Evolutionary conservation across 2,329 filamentous ascomycete species (phyloP).

Genomic region (Phyllosticta citribraziliensis): DNA sequence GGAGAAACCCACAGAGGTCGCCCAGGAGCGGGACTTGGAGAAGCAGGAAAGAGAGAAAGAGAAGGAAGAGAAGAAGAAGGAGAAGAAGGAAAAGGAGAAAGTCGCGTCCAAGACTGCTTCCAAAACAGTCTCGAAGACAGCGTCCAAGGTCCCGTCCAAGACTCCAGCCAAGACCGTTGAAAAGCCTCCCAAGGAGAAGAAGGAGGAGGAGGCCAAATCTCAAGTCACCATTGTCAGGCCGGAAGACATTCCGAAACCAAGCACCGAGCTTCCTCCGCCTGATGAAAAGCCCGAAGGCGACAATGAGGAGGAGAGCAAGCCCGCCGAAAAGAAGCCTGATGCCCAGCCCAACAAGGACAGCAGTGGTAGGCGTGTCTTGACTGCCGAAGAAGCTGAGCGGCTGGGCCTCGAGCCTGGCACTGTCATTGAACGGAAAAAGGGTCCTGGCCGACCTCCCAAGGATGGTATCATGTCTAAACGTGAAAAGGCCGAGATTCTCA

Average conservation of each 20-base stretch:
- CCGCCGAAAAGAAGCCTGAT: conserved; percentile 6
- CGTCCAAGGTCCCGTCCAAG: conserved; percentile 12
- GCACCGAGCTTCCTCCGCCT: conserved; percentile 9
- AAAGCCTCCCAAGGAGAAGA: conserved; percentile 15
- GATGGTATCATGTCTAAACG: conserved; percentile 77
- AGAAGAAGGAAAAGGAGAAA: conserved; percentile 23
- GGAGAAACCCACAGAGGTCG: conserved; percentile 11
- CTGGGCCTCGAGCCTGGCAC: conserved; percentile 29
- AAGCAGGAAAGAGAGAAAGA: conserved; percentile 20
- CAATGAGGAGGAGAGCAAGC: conserved; percentile 2
- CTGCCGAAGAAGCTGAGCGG: conserved; percentile 29
- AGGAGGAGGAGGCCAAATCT: background rate
- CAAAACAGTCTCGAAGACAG: background rate
- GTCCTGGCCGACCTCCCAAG: conserved; percentile 72
- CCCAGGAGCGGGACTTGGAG: conserved; percentile 16
- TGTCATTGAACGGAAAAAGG: conserved; percentile 50
- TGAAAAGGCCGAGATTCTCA: conserved; percentile 56
- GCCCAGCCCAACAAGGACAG: conserved; percentile 3
- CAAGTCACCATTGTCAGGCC: conserved; percentile 8
- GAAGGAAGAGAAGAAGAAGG: conserved; percentile 21
- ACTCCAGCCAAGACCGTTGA: conserved; percentile 12
- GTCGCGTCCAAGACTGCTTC: conserved; percentile 14
- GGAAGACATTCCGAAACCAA: conserved; percentile 7
- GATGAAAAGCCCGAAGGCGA: conserved; percentile 9
- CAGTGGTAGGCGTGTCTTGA: conserved; percentile 15